These are phyloP conservation scores for Plasmopara muralis DNA, from an alignment of 352 stramenopile species.

Conservation along the genomic window DNA sequence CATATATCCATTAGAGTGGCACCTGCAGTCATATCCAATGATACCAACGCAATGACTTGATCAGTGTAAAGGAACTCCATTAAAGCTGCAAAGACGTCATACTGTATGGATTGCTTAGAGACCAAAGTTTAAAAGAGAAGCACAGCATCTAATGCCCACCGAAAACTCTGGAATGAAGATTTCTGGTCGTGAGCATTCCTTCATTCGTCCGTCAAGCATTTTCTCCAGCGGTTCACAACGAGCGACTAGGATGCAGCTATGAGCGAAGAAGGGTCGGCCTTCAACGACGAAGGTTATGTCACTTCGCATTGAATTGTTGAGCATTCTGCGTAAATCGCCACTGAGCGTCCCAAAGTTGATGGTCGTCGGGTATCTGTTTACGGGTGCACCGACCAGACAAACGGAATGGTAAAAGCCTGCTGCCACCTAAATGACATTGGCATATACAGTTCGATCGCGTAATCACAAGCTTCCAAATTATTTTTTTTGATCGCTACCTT, in stretches of 20 bases:
- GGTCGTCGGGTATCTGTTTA: constrained; percentile 8
- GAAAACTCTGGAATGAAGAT: constrained; percentile 74
- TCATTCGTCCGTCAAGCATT: constrained; percentile 87
- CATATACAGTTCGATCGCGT: not conserved
- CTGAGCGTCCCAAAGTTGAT: constrained; percentile 40
- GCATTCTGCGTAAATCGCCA: constrained; percentile 64
- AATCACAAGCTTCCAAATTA: not conserved
- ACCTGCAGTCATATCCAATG: constrained; percentile 38
- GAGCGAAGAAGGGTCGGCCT: constrained; percentile 54
- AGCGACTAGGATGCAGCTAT: constrained; percentile 84
- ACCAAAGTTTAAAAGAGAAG: constrained; percentile 1
- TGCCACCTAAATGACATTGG: constrained; percentile 45
- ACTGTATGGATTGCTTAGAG: constrained; percentile 26
- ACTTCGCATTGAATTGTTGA: constrained; percentile 79
- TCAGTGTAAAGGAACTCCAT: constrained; percentile 90
- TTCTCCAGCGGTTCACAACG: constrained; percentile 85
- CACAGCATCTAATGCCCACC: constrained; percentile 24
- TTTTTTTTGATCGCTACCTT: constrained; percentile 35
- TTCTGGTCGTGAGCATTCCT: constrained; percentile 54
- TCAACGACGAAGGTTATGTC: constrained; percentile 85
- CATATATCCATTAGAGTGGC: not conserved
- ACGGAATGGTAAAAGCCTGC: constrained; percentile 91
- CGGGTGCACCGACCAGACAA: constrained; percentile 33
- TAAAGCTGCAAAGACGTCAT: constrained; percentile 72
- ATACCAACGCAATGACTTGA: constrained; percentile 41